Conservation (phyloP, 345 rosid genomes). For the Eucalyptus pauciflora region DNA sequence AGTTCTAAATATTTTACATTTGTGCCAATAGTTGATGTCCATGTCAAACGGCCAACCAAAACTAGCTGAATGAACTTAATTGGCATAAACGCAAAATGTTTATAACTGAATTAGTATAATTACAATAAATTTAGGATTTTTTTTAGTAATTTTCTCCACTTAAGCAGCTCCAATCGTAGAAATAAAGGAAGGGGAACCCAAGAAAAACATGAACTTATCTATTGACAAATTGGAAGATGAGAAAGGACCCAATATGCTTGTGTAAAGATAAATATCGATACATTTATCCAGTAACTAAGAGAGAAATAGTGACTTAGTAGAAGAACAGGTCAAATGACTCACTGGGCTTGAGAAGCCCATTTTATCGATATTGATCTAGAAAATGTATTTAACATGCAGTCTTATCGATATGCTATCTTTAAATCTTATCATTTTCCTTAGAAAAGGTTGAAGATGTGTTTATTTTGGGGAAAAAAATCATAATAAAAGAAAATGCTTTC, state of each 20-base stretch:
- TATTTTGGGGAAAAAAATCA: neutral
- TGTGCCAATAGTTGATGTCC: no score
- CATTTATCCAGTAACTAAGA: neutral
- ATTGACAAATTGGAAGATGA: neutral
- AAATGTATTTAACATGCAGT: neutral
- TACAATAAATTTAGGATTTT: no score
- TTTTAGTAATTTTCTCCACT: no score
- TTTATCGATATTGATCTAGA: neutral
- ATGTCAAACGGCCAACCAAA: no score
- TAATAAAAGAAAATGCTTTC: neutral
- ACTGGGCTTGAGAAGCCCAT: neutral
- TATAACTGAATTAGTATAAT: no score
- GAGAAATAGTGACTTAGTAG: neutral
- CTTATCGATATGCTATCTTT: neutral
- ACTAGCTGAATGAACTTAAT: no score
- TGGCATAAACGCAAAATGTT: no score
- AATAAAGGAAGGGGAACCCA: neutral
- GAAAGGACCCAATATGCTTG: neutral
- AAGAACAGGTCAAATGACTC: neutral
- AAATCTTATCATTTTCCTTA: neutral
- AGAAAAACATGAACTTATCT: neutral
- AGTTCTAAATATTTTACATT: no score
- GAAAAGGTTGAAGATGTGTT: neutral
- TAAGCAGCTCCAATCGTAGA: neutral
- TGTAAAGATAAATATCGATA: neutral